phyloP scores from a whole-genome alignment of 176 grass and related monocot species.

The Phoenix roebelenii region DNA sequence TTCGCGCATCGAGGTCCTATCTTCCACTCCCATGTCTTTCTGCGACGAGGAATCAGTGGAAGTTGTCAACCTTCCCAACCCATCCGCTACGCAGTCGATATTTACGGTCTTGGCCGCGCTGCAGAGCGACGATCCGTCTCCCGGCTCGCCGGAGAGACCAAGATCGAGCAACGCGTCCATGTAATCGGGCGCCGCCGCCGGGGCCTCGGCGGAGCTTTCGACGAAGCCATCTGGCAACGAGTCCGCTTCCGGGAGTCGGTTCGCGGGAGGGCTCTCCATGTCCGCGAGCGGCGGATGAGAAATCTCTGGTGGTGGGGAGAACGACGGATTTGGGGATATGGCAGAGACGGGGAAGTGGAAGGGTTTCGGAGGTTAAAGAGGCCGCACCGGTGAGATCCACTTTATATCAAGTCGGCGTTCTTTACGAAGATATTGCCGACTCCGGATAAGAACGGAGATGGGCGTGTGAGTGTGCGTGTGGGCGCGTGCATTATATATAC shows the following conservation, averaged over 20 bases:
- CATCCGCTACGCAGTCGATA: conserved; percentile 15
- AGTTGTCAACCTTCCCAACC: conserved; percentile 28
- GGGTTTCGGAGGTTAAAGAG: too few relatives aligned
- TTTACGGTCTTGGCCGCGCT: conserved; percentile 29
- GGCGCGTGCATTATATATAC: too few relatives aligned
- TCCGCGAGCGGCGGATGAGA: not conserved
- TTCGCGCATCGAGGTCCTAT: not conserved
- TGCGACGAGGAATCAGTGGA: conserved; percentile 1
- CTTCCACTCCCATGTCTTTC: not conserved
- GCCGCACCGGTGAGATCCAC: too few relatives aligned
- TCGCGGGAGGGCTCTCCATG: conserved; percentile 68
- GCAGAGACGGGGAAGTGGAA: too few relatives aligned
- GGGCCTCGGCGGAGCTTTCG: conserved; percentile 32
- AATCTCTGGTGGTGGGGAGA: too few relatives aligned
- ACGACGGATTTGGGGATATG: too few relatives aligned
- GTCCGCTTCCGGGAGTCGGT: conserved; percentile 65
- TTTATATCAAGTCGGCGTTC: too few relatives aligned
- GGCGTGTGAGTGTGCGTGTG: too few relatives aligned
- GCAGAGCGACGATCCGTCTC: not conserved
- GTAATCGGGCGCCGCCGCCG: conserved; percentile 7
- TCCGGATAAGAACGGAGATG: too few relatives aligned
- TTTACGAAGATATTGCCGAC: too few relatives aligned
- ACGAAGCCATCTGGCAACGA: conserved; percentile 90
- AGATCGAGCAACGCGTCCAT: conserved; percentile 16
- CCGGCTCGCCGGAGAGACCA: conserved; percentile 10